A percentile compares a stretch with the other conserved stretches of the same genome.
These are phyloP conservation scores for Taxawa tesnikishii DNA, from an alignment of 2,329 filamentous ascomycete species.

Conservation along the genomic window DNA sequence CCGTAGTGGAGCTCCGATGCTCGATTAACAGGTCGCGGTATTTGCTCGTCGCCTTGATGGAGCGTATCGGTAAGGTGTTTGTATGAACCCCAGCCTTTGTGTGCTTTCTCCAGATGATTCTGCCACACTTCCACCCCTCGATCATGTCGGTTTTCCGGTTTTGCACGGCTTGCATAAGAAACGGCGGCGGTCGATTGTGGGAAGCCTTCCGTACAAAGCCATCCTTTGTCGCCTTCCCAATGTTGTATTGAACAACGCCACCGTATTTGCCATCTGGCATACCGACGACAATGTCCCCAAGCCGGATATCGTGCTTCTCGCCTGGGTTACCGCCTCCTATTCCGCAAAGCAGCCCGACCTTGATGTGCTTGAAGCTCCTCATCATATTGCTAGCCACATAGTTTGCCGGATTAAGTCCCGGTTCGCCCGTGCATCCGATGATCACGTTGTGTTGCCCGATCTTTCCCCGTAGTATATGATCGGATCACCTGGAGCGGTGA, in stretches of 20 bases:
- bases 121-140: too few species aligned
- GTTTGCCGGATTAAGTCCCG: constrained; percentile 12
- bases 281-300: constrained; percentile 15
- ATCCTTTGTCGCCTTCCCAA: constrained; percentile 9
- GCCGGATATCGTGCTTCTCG: constrained; percentile 10
- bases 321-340: constrained; percentile 11
- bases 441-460: constrained; percentile 22
- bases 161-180: too few species aligned
- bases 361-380: constrained; percentile 9
- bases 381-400: constrained; percentile 11
- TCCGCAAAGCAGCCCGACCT: constrained; percentile 10
- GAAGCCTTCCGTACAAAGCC: background rate
- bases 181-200: too few species aligned
- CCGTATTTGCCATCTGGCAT: constrained; percentile 9
- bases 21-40: background rate
- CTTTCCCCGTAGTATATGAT: constrained; percentile 19
- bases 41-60: background rate
- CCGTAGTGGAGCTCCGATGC: constrained; percentile 12
- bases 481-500: constrained; percentile 3
- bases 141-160: too few species aligned
- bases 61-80: background rate
- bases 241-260: constrained; percentile 16
- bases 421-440: constrained; percentile 13
- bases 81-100: background rate
- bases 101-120: background rate